Percentiles rank a stretch among this genome's conserved stretches.
Conservation (phyloP, 2,329 filamentous ascomycete species). For the Raffaelea albimanens region DNA sequence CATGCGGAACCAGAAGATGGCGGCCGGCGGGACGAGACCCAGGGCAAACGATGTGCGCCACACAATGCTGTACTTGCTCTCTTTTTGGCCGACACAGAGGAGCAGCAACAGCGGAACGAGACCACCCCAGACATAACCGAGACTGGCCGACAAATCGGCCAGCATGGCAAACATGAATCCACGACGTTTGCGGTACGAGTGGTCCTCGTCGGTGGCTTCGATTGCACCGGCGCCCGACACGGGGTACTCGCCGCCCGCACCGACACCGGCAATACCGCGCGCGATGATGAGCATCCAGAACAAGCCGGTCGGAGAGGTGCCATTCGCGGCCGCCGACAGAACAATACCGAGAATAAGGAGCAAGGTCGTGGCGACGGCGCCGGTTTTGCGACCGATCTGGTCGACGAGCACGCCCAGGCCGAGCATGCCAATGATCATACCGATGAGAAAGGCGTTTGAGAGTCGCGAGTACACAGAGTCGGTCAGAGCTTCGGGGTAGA, state of each 20-base stretch:
- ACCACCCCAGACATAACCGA: conserved; percentile 38
- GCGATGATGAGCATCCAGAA: conserved; percentile 41
- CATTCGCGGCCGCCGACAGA: conserved; percentile 34
- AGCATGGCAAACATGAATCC: conserved; percentile 45
- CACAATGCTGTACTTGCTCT: conserved; percentile 21
- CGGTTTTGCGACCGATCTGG: conserved; percentile 37
- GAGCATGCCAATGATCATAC: conserved; percentile 47
- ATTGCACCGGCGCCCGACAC: conserved; percentile 4
- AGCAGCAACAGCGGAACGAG: conserved; percentile 19
- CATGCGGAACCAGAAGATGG: conserved; percentile 42
- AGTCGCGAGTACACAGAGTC: conserved; percentile 37
- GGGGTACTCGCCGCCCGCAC: conserved; percentile 26
- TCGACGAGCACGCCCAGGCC: conserved; percentile 41
- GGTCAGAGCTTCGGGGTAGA: conserved; percentile 33
- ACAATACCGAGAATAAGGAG: conserved; percentile 33
- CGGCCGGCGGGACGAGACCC: conserved; percentile 36
- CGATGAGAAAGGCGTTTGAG: conserved; percentile 45
- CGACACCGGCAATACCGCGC: conserved; percentile 30
- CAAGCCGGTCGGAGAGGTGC: conserved; percentile 26
- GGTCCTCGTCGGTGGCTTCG: conserved; percentile 1
- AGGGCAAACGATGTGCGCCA: conserved; percentile 42
- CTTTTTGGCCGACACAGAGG: conserved; percentile 1
- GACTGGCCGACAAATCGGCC: conserved; percentile 33
- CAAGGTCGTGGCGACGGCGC: conserved; percentile 34
- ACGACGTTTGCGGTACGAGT: background rate